Evolutionary conservation across 805 yeast genomes (phyloP), one percentile per base, ranked within the genome.

Genomic region (Sugiyamaella chiloensis): DNA sequence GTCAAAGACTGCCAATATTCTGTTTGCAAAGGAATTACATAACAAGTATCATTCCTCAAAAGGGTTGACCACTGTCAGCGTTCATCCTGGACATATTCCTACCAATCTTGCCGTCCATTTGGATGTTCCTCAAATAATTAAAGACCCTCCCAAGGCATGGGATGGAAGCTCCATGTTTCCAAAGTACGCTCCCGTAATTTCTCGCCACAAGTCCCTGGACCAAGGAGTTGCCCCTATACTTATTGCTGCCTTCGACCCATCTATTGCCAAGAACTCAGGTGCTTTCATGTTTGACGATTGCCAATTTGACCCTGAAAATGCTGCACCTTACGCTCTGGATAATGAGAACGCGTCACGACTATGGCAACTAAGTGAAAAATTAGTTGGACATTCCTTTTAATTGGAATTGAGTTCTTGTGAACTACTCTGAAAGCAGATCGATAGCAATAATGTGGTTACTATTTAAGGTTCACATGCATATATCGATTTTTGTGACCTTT

Each of bases 101-200:
- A 45, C 52, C 12, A 46, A 49, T 21, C 47, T 49, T 11, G 24
- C 20, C 17, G 24, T 45, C 9, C 43, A 49, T 35, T 24, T 48
- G 24, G 44, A 40, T 29, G n/a, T 31, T n/a, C 32, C 23, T 12
- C 35, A 44, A 19, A 16, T 44, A 21, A 78, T 83, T 4, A 81
- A 84, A 79, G 88, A 84, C 12, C 70, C 82, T 9, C 91, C 93
- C 0, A 3, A n/a, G 16, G 7, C 26, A 16, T 41, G 30, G 17
- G 80, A 70, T 62, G 70, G 76, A 16, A 55, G 71, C 24, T 12
- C n/a, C n/a, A 14, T 24, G 8, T 23, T 24, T 11, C 5, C n/a
- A 11, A 21, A 14, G 14, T 24, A 23, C n/a, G 27, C 4, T 29
- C 4, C n/a, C 17, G 42, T 12, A 3, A 20, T 14, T 3, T 16